phyloP scores from a whole-genome alignment of 2,329 filamentous ascomycete species.

The Ophioceras dolichostomum region DNA sequence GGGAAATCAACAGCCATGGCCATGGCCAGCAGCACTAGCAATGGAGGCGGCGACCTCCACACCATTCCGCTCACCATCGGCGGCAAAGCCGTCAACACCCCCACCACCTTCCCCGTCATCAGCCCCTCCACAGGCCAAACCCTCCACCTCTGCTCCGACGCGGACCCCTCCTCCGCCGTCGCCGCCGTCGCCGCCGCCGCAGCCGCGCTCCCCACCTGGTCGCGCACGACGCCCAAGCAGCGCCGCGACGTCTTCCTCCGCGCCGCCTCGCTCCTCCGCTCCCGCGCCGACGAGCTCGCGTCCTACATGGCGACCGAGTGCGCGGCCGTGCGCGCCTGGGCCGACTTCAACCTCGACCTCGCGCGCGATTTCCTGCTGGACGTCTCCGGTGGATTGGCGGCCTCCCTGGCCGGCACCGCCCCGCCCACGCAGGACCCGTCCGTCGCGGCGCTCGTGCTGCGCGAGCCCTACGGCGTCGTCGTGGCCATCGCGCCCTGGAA shows the following conservation, averaged over 20 bases:
- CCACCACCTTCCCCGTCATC: constrained; percentile 14
- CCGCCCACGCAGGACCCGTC: constrained; percentile 14
- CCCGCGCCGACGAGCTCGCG: constrained; percentile 45
- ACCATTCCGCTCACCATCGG: constrained; percentile 19
- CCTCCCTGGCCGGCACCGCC: constrained; percentile 13
- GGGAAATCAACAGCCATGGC: no score
- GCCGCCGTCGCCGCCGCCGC: constrained; percentile 34
- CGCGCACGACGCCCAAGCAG: constrained; percentile 41
- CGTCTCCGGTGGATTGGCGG: constrained; percentile 25
- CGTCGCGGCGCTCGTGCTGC: constrained; percentile 49
- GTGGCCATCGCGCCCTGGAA: constrained; percentile 75
- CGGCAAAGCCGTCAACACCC: constrained; percentile 15
- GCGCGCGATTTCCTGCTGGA: constrained; percentile 26
- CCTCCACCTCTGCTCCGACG: constrained; percentile 14
- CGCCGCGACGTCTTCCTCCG: constrained; percentile 61
- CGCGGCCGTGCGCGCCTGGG: constrained; percentile 24
- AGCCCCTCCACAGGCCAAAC: constrained; percentile 16
- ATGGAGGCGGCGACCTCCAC: constrained; percentile 6
- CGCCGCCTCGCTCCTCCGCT: constrained; percentile 52
- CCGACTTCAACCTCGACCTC: constrained; percentile 24
- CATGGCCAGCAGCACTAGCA: no score
- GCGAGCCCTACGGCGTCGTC: constrained; percentile 69
- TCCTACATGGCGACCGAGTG: constrained; percentile 45
- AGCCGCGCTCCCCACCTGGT: constrained; percentile 60
- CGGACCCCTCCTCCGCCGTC: constrained; percentile 13